Conservation (phyloP, 805 yeast species). For the Hemisphaericaspora nanyangensis region DNA sequence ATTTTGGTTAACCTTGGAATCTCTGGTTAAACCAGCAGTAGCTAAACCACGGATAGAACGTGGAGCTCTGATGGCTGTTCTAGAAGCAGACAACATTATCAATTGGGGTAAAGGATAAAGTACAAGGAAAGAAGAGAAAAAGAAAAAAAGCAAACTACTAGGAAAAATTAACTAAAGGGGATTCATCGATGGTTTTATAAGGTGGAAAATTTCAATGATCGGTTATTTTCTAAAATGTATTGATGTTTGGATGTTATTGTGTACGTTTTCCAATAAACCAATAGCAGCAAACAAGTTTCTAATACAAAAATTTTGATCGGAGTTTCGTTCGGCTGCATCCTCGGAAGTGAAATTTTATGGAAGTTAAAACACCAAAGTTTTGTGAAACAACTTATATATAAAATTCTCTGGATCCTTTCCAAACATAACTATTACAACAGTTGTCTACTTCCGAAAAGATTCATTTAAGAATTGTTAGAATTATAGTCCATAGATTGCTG, state of each 20-base stretch:
- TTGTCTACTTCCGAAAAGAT: too few relatives aligned
- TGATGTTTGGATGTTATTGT: neutral
- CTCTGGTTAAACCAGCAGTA: conserved; percentile 51
- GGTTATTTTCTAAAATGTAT: too few relatives aligned
- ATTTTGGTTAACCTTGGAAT: conserved; percentile 77
- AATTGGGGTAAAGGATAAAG: neutral
- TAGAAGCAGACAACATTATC: conserved; percentile 40
- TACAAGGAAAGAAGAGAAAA: neutral
- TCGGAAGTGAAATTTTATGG: too few relatives aligned
- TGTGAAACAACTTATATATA: too few relatives aligned
- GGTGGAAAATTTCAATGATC: too few relatives aligned
- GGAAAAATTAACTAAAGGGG: neutral
- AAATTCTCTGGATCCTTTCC: too few relatives aligned
- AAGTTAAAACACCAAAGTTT: too few relatives aligned
- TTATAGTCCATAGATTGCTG: too few relatives aligned
- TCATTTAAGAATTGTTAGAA: too few relatives aligned
- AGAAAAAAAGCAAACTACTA: neutral
- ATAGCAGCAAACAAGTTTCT: conserved; percentile 1
- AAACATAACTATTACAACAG: too few relatives aligned
- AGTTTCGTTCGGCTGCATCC: too few relatives aligned
- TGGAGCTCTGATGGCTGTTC: conserved; percentile 31
- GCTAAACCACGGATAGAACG: conserved; percentile 46
- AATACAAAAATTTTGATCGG: too few relatives aligned
- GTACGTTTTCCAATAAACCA: neutral
- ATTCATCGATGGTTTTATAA: neutral